Percentiles rank a stretch among this genome's conserved stretches.
Conservation (phyloP, 75 land plant species). For the Ceratopteris richardii region DNA sequence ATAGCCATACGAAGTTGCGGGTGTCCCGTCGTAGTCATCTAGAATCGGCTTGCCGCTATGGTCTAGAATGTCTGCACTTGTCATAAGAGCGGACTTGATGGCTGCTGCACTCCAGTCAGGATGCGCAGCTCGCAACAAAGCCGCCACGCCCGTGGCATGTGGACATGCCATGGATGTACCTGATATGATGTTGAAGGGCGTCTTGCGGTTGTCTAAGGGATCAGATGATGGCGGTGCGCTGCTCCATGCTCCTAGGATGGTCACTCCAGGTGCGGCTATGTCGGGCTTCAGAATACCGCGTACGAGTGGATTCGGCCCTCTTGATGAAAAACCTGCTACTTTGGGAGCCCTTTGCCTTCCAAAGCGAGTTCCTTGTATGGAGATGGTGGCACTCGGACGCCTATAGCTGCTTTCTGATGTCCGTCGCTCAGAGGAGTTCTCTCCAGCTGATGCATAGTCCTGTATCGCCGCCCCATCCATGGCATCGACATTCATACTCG, state of each 20-base stretch:
- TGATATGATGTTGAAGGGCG: constrained; percentile 67
- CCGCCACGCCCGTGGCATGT: constrained; percentile 78
- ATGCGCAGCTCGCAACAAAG: constrained; percentile 58
- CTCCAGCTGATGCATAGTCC: constrained; percentile 7
- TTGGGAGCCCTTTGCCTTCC: constrained; percentile 69
- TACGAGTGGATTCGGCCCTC: constrained; percentile 62
- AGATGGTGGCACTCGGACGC: neutral
- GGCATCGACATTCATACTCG: constrained; percentile 46
- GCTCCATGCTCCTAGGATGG: constrained; percentile 78
- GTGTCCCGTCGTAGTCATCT: constrained; percentile 49
- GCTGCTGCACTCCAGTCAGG: constrained; percentile 85
- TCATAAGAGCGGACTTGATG: constrained; percentile 83
- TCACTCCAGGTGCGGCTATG: constrained; percentile 75
- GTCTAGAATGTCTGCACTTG: constrained; percentile 54
- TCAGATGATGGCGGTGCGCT: constrained; percentile 45
- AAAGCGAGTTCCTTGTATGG: constrained; percentile 26
- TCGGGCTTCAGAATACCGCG: constrained; percentile 68
- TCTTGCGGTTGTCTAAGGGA: constrained; percentile 36
- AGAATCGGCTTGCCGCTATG: constrained; percentile 24
- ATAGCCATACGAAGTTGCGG: constrained; percentile 50
- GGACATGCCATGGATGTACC: constrained; percentile 98
- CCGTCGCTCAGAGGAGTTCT: too few relatives aligned
- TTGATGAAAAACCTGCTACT: constrained; percentile 72
- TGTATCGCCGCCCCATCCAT: constrained; percentile 40
- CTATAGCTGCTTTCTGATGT: neutral